These are phyloP conservation scores for Rhodotorula mucilaginosa DNA, from an alignment of 1,284 basidiomycete species.

Conservation along the genomic window DNA sequence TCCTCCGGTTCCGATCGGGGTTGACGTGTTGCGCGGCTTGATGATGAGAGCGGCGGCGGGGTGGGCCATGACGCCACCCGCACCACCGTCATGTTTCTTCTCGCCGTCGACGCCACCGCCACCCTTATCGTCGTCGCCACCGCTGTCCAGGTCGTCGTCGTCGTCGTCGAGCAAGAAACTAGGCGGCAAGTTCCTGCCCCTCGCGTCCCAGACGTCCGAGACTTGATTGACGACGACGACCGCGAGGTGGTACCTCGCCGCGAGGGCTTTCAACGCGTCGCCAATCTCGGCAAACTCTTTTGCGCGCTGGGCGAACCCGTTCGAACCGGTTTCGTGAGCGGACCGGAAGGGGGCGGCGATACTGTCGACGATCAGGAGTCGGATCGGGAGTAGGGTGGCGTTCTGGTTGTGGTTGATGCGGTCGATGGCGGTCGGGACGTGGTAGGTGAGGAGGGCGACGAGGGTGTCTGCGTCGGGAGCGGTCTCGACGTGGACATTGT, in stretches of 20 bases:
- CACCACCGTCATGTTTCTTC: not conserved
- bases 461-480: constrained; percentile 35
- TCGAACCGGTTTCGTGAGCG: constrained; percentile 11
- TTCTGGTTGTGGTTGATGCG: constrained; percentile 7
- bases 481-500: constrained; percentile 39
- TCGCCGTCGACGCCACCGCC: too few species aligned
- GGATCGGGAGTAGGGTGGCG: constrained; percentile 28
- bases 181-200: constrained; percentile 31
- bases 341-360: constrained; percentile 35
- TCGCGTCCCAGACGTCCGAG: constrained; percentile 63
- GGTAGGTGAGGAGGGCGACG: constrained; percentile 27
- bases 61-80: too few species aligned
- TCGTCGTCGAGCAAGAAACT: constrained; percentile 6
- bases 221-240: constrained; percentile 84
- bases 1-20: not conserved
- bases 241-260: constrained; percentile 50
- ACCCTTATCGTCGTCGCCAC: not conserved
- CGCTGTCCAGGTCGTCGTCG: constrained; percentile 3
- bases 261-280: constrained; percentile 33
- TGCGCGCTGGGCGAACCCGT: constrained; percentile 29
- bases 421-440: constrained; percentile 33
- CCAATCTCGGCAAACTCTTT: constrained; percentile 29
- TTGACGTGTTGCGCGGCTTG: not conserved
- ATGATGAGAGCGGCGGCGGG: not conserved
- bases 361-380: constrained; percentile 36